These are phyloP conservation scores for Alternaria angustiovoidea DNA, from an alignment of 2,329 filamentous ascomycete genomes.

Conservation along the genomic window DNA sequence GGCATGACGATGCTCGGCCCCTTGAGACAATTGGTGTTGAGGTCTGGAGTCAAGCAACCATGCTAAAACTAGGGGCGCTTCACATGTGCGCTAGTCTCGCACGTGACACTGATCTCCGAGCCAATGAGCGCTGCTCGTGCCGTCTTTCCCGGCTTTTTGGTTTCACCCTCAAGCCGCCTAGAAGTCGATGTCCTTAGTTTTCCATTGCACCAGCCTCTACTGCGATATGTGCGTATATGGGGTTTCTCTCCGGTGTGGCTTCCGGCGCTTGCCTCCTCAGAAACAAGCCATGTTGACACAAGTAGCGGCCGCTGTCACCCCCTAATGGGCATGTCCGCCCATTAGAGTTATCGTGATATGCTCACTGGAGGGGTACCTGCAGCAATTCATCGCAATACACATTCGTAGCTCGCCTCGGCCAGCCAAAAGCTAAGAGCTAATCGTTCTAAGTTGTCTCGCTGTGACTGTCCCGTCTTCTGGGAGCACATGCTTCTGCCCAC, in stretches of 20 bases:
- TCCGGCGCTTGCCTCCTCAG: slow-evolving; percentile 1
- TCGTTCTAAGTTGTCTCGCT: too few relatives aligned
- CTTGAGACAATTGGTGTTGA: slow-evolving; percentile 53
- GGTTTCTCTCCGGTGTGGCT: not conserved
- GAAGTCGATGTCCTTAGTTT: slow-evolving; percentile 17
- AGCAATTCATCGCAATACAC: too few relatives aligned
- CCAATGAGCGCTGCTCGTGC: slow-evolving; percentile 27
- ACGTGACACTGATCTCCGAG: slow-evolving; percentile 15
- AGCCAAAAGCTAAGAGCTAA: too few relatives aligned
- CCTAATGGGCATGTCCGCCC: too few relatives aligned
- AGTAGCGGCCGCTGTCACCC: slow-evolving; percentile 15
- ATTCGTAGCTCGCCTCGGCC: too few relatives aligned
- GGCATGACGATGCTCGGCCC: slow-evolving; percentile 40
- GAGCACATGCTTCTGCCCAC: too few relatives aligned
- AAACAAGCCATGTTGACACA: slow-evolving; percentile 21
- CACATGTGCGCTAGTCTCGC: slow-evolving; percentile 17
- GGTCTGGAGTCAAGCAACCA: slow-evolving; percentile 28
- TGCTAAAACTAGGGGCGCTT: slow-evolving; percentile 40
- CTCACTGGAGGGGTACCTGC: too few relatives aligned
- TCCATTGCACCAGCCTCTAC: slow-evolving; percentile 18
- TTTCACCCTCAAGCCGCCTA: slow-evolving; percentile 25
- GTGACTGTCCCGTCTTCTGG: too few relatives aligned
- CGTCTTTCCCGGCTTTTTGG: slow-evolving; percentile 20
- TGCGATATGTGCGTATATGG: slow-evolving; percentile 3
- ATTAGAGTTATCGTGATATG: too few relatives aligned